phyloP scores from a whole-genome alignment of 2,329 filamentous ascomycete genomes.

The Fusarium virguliforme region DNA sequence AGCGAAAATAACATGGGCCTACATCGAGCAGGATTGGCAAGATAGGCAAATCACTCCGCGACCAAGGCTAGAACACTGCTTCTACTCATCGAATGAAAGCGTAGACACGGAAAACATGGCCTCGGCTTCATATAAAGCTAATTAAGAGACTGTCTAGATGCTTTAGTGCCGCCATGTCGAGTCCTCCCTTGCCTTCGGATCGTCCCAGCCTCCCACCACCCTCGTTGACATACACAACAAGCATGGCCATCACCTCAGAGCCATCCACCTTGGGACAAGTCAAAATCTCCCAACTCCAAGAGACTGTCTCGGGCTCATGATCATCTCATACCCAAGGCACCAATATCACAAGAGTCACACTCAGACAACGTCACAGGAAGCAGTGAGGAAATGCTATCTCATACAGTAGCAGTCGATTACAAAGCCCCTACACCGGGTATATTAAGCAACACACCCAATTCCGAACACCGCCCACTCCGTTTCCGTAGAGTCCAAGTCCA shows the following conservation, averaged over 20 bases:
- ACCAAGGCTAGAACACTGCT: not conserved
- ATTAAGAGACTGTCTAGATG: not conserved
- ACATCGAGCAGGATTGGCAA: not conserved
- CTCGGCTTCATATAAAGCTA: not conserved
- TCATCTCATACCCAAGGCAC: not conserved
- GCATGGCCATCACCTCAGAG: not conserved
- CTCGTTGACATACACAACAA: not conserved
- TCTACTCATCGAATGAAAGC: not conserved
- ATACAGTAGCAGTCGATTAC: conserved; percentile 37
- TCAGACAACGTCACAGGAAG: conserved; percentile 9
- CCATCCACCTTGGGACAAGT: too few relatives aligned
- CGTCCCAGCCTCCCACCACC: not conserved
- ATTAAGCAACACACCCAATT: conserved; percentile 45
- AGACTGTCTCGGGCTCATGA: not conserved
- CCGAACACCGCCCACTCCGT: conserved; percentile 49
- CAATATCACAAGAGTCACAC: not conserved
- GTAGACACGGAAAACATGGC: not conserved
- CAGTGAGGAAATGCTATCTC: conserved; percentile 14
- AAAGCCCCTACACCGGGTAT: conserved; percentile 50
- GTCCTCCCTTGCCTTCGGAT: not conserved
- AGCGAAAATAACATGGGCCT: not conserved
- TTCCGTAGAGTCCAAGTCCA: conserved; percentile 36
- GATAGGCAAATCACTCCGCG: not conserved
- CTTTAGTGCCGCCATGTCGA: not conserved
- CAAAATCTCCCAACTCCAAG: not conserved